These are phyloP conservation scores for Trypethelium eluteriae DNA, from an alignment of 495 filamentous ascomycete genomes.

Conservation along the genomic window DNA sequence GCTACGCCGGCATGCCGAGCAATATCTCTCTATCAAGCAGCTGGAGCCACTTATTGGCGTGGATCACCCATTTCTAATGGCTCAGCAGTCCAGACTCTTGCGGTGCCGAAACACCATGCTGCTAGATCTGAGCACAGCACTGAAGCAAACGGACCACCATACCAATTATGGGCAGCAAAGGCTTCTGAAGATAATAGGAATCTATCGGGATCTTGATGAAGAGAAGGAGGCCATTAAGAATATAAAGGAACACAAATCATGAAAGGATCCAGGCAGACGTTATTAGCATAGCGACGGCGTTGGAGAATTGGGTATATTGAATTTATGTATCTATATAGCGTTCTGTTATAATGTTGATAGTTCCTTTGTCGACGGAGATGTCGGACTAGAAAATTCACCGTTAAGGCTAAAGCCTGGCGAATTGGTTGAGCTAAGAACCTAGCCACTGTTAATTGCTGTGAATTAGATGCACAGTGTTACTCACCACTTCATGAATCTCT, in stretches of 20 bases:
- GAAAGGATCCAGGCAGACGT: slow-evolving; percentile 22
- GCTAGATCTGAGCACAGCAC: slow-evolving; percentile 69
- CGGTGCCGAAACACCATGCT: slow-evolving; percentile 69
- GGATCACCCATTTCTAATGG: slow-evolving; percentile 58
- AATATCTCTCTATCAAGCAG: slow-evolving; percentile 50
- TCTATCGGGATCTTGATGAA: slow-evolving; percentile 74
- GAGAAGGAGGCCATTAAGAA: slow-evolving; percentile 54
- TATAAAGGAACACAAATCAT: slow-evolving; percentile 57
- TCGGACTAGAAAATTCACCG: slow-evolving; percentile 49
- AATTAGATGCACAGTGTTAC: slow-evolving; percentile 20
- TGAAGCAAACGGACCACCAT: slow-evolving; percentile 60
- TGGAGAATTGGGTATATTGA: slow-evolving; percentile 6
- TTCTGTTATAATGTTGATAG: slow-evolving; percentile 19
- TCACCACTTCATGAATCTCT: slow-evolving; percentile 79
- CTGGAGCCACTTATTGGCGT: slow-evolving; percentile 45
- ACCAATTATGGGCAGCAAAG: slow-evolving; percentile 48
- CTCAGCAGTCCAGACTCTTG: slow-evolving; percentile 49
- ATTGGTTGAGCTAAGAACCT: slow-evolving; percentile 81
- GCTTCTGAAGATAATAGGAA: slow-evolving; percentile 59
- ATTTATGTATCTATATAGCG: slow-evolving; percentile 21
- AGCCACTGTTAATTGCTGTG: slow-evolving; percentile 5
- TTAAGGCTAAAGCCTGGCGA: slow-evolving; percentile 80
- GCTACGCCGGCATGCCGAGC: slow-evolving; percentile 50
- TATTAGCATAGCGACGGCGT: slow-evolving; percentile 30
- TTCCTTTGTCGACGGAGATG: slow-evolving; percentile 4